Conservation (phyloP, 2,329 filamentous ascomycete species). For the Colletotrichum abscissum region DNA sequence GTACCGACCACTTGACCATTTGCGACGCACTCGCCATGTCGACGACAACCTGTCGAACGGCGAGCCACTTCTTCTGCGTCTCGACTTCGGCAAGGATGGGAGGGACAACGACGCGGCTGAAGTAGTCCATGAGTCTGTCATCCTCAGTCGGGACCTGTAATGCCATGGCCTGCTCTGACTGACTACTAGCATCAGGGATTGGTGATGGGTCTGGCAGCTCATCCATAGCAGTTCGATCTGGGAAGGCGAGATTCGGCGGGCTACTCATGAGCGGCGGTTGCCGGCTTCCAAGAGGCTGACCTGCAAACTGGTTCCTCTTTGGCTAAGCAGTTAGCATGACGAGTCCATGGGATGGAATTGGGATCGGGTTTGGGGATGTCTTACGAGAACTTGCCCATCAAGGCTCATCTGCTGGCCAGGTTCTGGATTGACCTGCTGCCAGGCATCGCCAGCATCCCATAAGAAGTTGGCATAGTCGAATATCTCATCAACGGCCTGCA, state of each 20-base stretch:
- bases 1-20: slow-evolving; percentile 59
- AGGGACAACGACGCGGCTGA: slow-evolving; percentile 59
- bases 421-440: slow-evolving; percentile 43
- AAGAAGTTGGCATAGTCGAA: slow-evolving; percentile 62
- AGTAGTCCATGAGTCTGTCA: slow-evolving; percentile 56
- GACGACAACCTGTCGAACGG: slow-evolving; percentile 58
- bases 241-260: slow-evolving; percentile 13
- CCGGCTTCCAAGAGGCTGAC: not conserved
- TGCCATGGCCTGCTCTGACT: slow-evolving; percentile 7
- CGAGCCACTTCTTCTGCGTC: slow-evolving; percentile 62
- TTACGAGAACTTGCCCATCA: slow-evolving; percentile 14
- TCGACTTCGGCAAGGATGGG: slow-evolving; percentile 65
- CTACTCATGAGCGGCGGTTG: slow-evolving; percentile 10
- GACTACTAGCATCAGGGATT: slow-evolving; percentile 12
- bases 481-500: slow-evolving; percentile 52
- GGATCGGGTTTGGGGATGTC: not conserved
- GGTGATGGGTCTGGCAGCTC: slow-evolving; percentile 8
- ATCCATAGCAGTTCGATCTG: slow-evolving; percentile 9
- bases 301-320: not conserved
- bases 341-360: not conserved
- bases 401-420: slow-evolving; percentile 20
- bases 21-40: slow-evolving; percentile 58
- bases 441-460: slow-evolving; percentile 54
- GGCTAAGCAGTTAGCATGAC: not conserved
- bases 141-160: slow-evolving; percentile 17